Percentiles rank a stretch among this genome's conserved stretches.
Evolutionary conservation across 2,329 filamentous ascomycete genomes (phyloP).

Genomic region (Alternaria longipes): DNA sequence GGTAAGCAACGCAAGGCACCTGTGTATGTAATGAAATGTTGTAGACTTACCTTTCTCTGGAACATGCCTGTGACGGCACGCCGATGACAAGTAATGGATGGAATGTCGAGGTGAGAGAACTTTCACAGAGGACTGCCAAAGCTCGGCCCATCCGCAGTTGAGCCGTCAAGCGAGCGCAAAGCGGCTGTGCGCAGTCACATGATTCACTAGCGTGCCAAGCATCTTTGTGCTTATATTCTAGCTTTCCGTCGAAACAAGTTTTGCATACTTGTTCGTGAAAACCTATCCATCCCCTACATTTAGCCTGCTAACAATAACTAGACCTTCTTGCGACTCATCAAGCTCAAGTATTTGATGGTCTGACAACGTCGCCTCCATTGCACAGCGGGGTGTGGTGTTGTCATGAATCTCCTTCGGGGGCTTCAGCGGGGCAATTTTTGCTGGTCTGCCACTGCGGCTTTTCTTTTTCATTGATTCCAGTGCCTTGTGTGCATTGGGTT

Average conservation of each 20-base stretch:
- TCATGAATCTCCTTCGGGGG: slow-evolving; percentile 47
- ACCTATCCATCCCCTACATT: too few relatives aligned
- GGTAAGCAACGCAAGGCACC: background rate
- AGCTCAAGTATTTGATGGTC: slow-evolving; percentile 41
- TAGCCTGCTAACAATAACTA: too few relatives aligned
- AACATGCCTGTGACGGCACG: slow-evolving; percentile 11
- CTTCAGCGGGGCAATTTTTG: slow-evolving; percentile 45
- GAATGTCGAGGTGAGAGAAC: slow-evolving; percentile 7
- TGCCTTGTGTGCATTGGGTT: slow-evolving; percentile 41
- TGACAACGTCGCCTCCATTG: slow-evolving; percentile 46
- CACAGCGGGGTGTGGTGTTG: slow-evolving; percentile 45
- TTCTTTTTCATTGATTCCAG: slow-evolving; percentile 51
- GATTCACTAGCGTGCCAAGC: slow-evolving; percentile 1
- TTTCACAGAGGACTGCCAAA: slow-evolving; percentile 4
- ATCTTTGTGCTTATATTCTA: too few relatives aligned
- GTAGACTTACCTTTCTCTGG: slow-evolving; percentile 9
- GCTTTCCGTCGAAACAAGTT: too few relatives aligned
- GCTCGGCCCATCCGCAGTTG: slow-evolving; percentile 1
- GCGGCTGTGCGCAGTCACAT: background rate
- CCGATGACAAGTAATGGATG: slow-evolving; percentile 5
- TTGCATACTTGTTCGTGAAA: too few relatives aligned
- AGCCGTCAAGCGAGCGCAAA: background rate
- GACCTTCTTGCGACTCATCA: slow-evolving; percentile 16
- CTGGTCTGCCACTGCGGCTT: slow-evolving; percentile 24
- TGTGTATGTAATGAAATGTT: background rate